Evolutionary conservation across 495 filamentous ascomycete species (phyloP).

Genomic region (Amphirosellinia nigrospora): DNA sequence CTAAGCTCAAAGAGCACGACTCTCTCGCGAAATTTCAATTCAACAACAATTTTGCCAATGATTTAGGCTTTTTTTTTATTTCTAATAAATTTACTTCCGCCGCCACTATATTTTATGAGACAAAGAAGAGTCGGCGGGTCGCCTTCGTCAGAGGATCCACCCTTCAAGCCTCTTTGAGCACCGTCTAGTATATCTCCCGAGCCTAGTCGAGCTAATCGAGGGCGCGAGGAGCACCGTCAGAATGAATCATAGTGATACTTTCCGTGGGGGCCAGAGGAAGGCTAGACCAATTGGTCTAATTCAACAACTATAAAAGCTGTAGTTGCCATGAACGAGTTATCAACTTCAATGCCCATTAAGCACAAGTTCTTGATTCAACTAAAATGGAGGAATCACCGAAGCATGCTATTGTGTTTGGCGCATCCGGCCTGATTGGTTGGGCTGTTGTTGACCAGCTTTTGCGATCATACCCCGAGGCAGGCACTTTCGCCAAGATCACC

Average conservation of each 20-base stretch:
- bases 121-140: too few relatives aligned
- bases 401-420: constrained; percentile 20
- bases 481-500: constrained; percentile 13
- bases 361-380: too few relatives aligned
- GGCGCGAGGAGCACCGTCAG: background rate
- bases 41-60: too few relatives aligned
- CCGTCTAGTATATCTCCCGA: background rate
- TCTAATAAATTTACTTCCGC: too few relatives aligned
- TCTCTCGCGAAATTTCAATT: too few relatives aligned
- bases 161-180: too few relatives aligned
- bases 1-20: background rate
- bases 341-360: too few relatives aligned
- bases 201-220: background rate
- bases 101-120: too few relatives aligned
- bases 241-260: constrained; percentile 20
- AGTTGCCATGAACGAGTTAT: background rate
- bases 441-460: constrained; percentile 19
- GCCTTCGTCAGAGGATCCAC: too few relatives aligned
- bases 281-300: background rate
- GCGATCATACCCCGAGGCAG: background rate
- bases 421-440: constrained; percentile 21
- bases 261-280: background rate
- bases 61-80: too few relatives aligned
- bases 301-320: background rate
- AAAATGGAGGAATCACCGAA: background rate